Percentiles rank a stretch among this genome's conserved stretches.
Conservation (phyloP, 1,284 basidiomycete genomes). For the Pascua guehoae region DNA sequence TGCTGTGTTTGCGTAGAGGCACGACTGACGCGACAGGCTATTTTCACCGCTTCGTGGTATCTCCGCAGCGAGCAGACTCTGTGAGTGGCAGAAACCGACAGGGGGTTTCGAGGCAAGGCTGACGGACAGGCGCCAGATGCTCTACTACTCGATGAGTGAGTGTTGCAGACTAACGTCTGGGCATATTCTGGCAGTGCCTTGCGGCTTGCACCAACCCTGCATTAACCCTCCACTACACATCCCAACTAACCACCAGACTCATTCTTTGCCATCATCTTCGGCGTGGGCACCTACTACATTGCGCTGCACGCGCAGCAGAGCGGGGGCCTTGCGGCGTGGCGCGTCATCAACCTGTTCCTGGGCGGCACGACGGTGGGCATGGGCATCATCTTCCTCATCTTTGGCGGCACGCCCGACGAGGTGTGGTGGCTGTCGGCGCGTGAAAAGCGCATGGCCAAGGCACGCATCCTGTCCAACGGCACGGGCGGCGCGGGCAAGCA, state of each 20-base stretch:
- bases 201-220: too few relatives aligned
- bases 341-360: conserved; percentile 35
- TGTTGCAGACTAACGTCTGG: too few relatives aligned
- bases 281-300: conserved; percentile 24
- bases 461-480: conserved; percentile 12
- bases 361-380: conserved; percentile 23
- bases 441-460: conserved; percentile 27
- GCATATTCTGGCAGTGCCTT: neutral
- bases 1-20: too few relatives aligned
- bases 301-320: conserved; percentile 17
- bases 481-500: conserved; percentile 13
- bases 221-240: too few relatives aligned
- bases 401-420: conserved; percentile 28
- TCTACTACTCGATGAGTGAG: conserved; percentile 29
- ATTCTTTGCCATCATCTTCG: conserved; percentile 10
- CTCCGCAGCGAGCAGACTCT: conserved; percentile 23
- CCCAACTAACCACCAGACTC: conserved; percentile 2
- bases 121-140: conserved; percentile 5
- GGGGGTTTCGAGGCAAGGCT: too few relatives aligned
- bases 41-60: conserved; percentile 32
- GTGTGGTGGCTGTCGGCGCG: conserved; percentile 27
- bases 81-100: too few relatives aligned
- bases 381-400: conserved; percentile 21
- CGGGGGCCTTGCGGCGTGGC: conserved; percentile 23
- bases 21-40: conserved; percentile 8